Evolutionary conservation across 768 basidiomycete species (phyloP).

Genomic region (Tricholoma sp.): DNA sequence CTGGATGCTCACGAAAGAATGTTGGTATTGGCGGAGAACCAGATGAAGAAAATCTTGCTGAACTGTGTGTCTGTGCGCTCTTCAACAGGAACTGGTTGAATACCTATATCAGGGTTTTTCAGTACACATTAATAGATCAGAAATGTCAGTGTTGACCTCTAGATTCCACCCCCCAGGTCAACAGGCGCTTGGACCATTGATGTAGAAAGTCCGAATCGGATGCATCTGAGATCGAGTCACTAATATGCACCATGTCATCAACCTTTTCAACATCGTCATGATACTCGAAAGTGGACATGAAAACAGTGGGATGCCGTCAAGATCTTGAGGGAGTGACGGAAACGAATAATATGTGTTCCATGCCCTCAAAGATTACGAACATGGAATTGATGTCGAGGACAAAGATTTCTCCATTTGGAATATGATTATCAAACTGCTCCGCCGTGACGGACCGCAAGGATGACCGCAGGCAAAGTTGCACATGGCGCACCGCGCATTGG

Average conservation of each 20-base stretch:
- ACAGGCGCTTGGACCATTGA: conserved; percentile 13
- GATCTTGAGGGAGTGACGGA: background rate
- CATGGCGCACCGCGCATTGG: no score
- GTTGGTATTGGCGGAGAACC: conserved; percentile 71
- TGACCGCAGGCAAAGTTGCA: no score
- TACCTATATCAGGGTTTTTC: conserved; percentile 29
- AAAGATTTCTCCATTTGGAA: no score
- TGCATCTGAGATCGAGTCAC: background rate
- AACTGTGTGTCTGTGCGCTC: conserved; percentile 56
- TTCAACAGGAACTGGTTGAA: conserved; percentile 49
- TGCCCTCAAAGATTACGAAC: no score
- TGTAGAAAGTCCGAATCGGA: background rate
- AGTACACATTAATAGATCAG: background rate
- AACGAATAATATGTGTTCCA: no score
- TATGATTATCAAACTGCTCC: no score
- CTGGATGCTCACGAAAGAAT: conserved; percentile 44
- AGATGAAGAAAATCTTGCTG: conserved; percentile 71
- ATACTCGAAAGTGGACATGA: background rate
- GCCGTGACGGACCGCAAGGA: no score
- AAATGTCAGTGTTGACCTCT: conserved; percentile 21
- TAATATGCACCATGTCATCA: background rate
- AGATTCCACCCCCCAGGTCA: conserved; percentile 27
- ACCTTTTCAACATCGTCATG: background rate
- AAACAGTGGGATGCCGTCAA: background rate
- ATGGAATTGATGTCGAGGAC: no score